A percentile compares a stretch with the other conserved stretches of the same genome.
These are phyloP conservation scores for Boletus rubescentipes DNA, from an alignment of 768 basidiomycete species.

Conservation along the genomic window DNA sequence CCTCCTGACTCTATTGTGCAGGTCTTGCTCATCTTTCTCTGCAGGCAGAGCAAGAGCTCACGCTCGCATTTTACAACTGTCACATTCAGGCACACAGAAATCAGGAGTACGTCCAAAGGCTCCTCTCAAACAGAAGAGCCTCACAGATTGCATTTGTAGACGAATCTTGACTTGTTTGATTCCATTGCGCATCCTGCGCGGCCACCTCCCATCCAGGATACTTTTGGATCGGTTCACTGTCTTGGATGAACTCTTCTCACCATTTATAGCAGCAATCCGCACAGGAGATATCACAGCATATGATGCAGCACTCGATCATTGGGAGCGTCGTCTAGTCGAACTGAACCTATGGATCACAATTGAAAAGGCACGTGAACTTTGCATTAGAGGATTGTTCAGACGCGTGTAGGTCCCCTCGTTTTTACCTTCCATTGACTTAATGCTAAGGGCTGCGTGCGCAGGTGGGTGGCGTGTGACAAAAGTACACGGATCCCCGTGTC, in stretches of 20 bases:
- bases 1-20: background rate
- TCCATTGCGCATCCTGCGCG: constrained; percentile 84
- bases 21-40: background rate
- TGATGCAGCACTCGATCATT: constrained; percentile 70
- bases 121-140: background rate
- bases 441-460: constrained; percentile 30
- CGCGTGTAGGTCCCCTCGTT: constrained; percentile 55
- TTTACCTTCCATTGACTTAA: background rate
- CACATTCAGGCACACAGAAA: constrained; percentile 67
- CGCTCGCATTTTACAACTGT: constrained; percentile 84
- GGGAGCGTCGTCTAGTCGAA: constrained; percentile 76
- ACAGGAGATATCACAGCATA: constrained; percentile 76
- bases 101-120: constrained; percentile 63
- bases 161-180: constrained; percentile 90
- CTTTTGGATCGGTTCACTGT: constrained; percentile 74
- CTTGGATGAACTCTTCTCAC: constrained; percentile 68
- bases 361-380: constrained; percentile 86
- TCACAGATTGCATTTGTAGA: constrained; percentile 39
- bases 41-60: constrained; percentile 84
- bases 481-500: constrained; percentile 76
- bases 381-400: constrained; percentile 79
- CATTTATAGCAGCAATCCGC: constrained; percentile 80
- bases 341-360: constrained; percentile 84
- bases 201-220: constrained; percentile 75
- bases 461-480: constrained; percentile 79